These are phyloP conservation scores for Euryodendron excelsum DNA, from an alignment of 148 eudicot species.

Conservation along the genomic window DNA sequence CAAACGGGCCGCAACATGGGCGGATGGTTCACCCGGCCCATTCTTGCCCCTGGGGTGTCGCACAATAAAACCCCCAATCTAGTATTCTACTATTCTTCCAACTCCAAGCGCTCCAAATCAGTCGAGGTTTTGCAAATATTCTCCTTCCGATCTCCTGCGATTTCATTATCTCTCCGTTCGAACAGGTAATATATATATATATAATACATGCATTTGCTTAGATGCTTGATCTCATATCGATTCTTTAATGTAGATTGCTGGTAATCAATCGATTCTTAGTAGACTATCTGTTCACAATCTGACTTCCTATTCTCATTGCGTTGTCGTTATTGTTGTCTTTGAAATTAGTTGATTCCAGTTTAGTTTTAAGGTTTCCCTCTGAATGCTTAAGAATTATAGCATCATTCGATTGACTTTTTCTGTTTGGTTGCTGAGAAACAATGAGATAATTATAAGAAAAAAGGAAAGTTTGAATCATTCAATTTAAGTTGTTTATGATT, in stretches of 20 bases:
- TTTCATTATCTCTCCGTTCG: neutral
- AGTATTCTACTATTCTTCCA: neutral
- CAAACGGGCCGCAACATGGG: too few species aligned
- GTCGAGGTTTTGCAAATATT: neutral
- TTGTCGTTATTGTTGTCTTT: neutral
- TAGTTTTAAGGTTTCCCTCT: neutral
- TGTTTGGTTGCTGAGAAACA: neutral
- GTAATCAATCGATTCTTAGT: neutral
- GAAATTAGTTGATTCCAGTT: neutral
- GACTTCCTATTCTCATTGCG: neutral
- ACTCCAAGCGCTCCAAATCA: neutral
- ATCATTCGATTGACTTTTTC: neutral
- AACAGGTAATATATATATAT: neutral
- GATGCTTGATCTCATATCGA: too few species aligned
- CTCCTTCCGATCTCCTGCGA: neutral
- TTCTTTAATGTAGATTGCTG: neutral
- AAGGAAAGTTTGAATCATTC: neutral
- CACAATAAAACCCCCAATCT: slow-evolving; percentile 11
- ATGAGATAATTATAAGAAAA: neutral
- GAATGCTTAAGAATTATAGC: neutral
- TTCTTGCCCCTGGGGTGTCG: neutral
- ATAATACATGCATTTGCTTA: too few species aligned
- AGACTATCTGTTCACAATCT: neutral
- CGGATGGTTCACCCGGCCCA: neutral
- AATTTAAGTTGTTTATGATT: neutral